A percentile compares a stretch with the other conserved stretches of the same genome.
Evolutionary conservation across 108 stramenopile species (phyloP).

Genomic region (Skeletonema marinoi): DNA sequence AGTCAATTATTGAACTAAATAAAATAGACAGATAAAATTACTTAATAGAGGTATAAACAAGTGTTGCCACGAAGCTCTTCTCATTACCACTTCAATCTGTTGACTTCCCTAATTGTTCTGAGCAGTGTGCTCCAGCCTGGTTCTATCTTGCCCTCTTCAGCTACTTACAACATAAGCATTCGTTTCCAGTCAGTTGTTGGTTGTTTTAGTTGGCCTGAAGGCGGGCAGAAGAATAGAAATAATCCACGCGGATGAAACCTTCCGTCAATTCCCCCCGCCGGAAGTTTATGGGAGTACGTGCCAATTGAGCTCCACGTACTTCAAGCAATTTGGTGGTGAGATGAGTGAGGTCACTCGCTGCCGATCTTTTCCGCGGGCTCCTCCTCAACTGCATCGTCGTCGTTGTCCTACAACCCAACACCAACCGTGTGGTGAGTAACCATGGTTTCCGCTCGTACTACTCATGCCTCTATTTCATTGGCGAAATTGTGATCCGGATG

Average conservation of each 20-base stretch:
- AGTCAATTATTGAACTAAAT: no score
- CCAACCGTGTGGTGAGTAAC: conserved; percentile 1
- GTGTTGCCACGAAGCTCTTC: no score
- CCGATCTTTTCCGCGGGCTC: conserved; percentile 1
- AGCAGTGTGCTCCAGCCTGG: no score
- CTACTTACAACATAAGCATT: no score
- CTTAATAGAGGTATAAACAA: no score
- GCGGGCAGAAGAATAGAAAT: neutral
- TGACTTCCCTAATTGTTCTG: no score
- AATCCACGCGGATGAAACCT: neutral
- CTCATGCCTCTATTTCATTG: neutral
- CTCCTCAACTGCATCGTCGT: neutral
- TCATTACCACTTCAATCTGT: no score
- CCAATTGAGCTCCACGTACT: neutral
- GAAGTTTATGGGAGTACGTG: neutral
- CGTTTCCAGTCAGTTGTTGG: neutral
- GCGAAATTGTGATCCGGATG: neutral
- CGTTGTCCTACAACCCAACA: neutral
- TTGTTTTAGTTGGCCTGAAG: neutral
- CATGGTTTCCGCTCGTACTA: neutral
- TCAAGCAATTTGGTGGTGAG: neutral
- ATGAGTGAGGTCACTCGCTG: neutral
- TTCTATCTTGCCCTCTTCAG: no score
- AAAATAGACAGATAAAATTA: no score
- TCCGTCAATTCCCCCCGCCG: neutral